Evolutionary conservation across 2,329 filamentous ascomycete genomes (phyloP).

Genomic region (Cyphellophora attinorum): DNA sequence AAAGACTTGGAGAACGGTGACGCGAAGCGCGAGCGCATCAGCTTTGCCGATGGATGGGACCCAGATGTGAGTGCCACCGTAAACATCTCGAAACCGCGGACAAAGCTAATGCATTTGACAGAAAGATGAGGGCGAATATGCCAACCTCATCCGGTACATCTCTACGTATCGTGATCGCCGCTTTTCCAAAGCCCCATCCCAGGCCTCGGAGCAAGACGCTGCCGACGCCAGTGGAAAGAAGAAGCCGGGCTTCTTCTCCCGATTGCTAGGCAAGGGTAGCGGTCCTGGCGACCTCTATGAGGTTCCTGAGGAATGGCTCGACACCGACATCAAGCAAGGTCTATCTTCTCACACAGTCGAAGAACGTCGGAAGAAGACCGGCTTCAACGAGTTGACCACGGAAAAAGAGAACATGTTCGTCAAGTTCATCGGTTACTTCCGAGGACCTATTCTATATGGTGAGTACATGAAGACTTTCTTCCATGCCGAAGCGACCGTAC

Average conservation of each 20-base stretch:
- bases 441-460: conserved; percentile 68
- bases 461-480: conserved; percentile 25
- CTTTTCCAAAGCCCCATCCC: conserved; percentile 36
- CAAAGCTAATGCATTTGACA: no score
- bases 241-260: conserved; percentile 51
- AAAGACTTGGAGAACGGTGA: conserved; percentile 22
- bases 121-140: conserved; percentile 49
- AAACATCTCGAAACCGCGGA: no score
- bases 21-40: conserved; percentile 20
- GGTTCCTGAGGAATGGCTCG: conserved; percentile 58
- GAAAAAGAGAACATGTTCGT: conserved; percentile 69
- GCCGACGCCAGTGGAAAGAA: conserved; percentile 30
- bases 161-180: conserved; percentile 54
- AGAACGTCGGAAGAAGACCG: conserved; percentile 53
- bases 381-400: conserved; percentile 62
- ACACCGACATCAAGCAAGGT: conserved; percentile 58
- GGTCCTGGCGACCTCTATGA: conserved; percentile 27
- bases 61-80: no score
- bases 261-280: conserved; percentile 32
- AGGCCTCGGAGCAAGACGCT: conserved; percentile 28
- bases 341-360: conserved; percentile 52
- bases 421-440: conserved; percentile 69
- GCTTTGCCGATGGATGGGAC: conserved; percentile 21
- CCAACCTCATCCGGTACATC: conserved; percentile 57
- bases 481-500: conserved; percentile 9